Conservation (phyloP, 805 yeast genomes). For the Wickerhamiella qilinensis region DNA sequence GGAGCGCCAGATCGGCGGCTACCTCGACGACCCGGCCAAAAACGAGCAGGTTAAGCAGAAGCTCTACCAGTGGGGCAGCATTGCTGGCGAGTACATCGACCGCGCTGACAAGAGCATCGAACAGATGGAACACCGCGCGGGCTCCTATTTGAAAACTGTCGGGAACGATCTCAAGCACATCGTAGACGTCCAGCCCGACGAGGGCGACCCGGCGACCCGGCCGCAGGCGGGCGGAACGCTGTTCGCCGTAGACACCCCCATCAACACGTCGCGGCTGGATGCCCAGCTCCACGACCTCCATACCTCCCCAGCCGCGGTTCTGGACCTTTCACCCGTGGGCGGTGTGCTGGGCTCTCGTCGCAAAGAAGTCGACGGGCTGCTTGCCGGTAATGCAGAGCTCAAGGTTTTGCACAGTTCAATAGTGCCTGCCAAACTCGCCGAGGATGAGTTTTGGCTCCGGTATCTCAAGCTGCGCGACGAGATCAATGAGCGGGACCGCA, state of each 20-base stretch:
- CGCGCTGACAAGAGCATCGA: conserved; percentile 61
- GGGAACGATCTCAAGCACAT: conserved; percentile 31
- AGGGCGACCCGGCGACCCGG: conserved; percentile 6
- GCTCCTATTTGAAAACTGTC: conserved; percentile 38
- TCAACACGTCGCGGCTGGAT: conserved; percentile 39
- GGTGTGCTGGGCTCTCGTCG: conserved; percentile 32
- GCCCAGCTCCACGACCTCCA: conserved; percentile 44
- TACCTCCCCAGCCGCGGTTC: conserved; percentile 31
- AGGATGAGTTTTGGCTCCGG: conserved; percentile 56
- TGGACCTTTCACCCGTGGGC: conserved; percentile 20
- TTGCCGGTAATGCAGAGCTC: conserved; percentile 36
- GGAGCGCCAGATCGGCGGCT: conserved; percentile 1
- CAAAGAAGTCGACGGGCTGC: conserved; percentile 31
- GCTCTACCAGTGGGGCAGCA: conserved; percentile 20
- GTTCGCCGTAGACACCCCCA: conserved; percentile 27
- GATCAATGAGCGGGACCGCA: conserved; percentile 44
- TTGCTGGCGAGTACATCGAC: conserved; percentile 51
- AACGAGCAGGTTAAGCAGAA: conserved; percentile 15
- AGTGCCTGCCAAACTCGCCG: conserved; percentile 49
- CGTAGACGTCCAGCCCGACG: conserved; percentile 23
- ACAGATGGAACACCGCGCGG: conserved; percentile 52
- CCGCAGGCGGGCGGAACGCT: conserved; percentile 22
- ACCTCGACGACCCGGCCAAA: conserved; percentile 8
- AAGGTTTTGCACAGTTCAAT: conserved; percentile 38
- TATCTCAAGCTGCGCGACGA: conserved; percentile 41